Base-by-base conservation (phyloP, 2,329 filamentous ascomycete genomes). In the Parascedosporium putredinis region DNA sequence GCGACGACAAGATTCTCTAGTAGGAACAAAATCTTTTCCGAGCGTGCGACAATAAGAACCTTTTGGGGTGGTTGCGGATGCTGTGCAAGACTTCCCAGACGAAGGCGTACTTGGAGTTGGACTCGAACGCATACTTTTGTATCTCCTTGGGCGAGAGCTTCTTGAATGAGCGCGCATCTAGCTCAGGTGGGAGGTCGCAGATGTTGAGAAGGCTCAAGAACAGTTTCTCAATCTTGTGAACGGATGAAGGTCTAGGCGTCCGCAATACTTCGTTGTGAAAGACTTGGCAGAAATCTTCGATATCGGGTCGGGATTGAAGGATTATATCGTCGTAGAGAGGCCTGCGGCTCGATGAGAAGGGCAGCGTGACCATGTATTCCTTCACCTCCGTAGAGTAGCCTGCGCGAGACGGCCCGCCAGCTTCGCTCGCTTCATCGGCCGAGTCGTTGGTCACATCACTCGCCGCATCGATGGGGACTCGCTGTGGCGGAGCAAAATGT, bases 101-200 rank as follows among this genome's bases (percentile, higher is more conserved):
- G 55, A 84, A 83, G 27, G 70, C 72, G 55, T 76, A 79, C 55
- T 84, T 84, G 50, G 75, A 65, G 59, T 79, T 83, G 8, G 76
- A 73, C 48, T 73, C 73, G 50, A 73, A 69, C 2, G 73, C 70
- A 54, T 79, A 76, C 57, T 73, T 80, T 55, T 72, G 71, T 49
- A 70, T 64, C 20, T 72, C 67, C 3, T 61, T 58, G 6, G 68
- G 57, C 2, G 67, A 60, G 50, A 77, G 52, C 3, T 56, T 54
- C 22, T 64, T 63, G 10, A 69, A 57, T 2, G 62, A 58, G 6
- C 74, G 64, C n/a, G 70, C 70, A 22, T 74, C 63, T 34, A 73
- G 62, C 31, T 76, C 72, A 4, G 73, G 71, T 3, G 77, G 78
- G 34, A 78, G 71, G 56, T 82, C 78, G 57, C 78, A 80, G 18